Evolutionary conservation across 371 early-diverging fungal species (phyloP).

Genomic region (Lichtheimia hyalospora): DNA sequence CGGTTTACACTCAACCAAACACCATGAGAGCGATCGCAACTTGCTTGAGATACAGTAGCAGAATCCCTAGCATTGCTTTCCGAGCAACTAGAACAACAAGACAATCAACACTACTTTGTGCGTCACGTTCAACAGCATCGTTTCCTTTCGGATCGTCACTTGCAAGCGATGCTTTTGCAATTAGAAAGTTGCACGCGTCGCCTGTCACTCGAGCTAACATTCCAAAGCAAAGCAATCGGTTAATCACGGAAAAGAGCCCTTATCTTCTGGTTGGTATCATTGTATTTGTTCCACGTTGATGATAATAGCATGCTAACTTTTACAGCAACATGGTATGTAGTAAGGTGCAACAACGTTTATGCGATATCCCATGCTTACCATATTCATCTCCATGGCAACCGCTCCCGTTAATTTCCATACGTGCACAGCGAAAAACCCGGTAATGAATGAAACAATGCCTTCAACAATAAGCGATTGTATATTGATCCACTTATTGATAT

Average conservation of each 20-base stretch:
- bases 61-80: neutral
- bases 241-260: conserved; percentile 9
- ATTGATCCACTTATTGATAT: neutral
- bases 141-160: no score
- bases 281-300: neutral
- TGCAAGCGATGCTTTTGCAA: neutral
- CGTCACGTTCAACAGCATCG: neutral
- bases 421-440: neutral
- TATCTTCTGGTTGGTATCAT: conserved; percentile 11
- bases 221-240: conserved; percentile 4
- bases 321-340: conserved; percentile 15
- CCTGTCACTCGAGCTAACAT: neutral
- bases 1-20: no score
- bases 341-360: conserved; percentile 4
- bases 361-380: neutral
- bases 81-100: neutral
- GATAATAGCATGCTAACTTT: neutral
- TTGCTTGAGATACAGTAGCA: neutral
- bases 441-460: neutral
- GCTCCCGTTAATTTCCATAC: neutral
- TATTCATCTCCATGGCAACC: neutral
- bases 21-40: conserved; percentile 4
- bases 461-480: neutral
- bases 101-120: neutral
- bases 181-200: conserved; percentile 1